These are phyloP conservation scores for Sporothrix euskadiensis DNA, from an alignment of 2,329 filamentous ascomycete species.

Conservation along the genomic window DNA sequence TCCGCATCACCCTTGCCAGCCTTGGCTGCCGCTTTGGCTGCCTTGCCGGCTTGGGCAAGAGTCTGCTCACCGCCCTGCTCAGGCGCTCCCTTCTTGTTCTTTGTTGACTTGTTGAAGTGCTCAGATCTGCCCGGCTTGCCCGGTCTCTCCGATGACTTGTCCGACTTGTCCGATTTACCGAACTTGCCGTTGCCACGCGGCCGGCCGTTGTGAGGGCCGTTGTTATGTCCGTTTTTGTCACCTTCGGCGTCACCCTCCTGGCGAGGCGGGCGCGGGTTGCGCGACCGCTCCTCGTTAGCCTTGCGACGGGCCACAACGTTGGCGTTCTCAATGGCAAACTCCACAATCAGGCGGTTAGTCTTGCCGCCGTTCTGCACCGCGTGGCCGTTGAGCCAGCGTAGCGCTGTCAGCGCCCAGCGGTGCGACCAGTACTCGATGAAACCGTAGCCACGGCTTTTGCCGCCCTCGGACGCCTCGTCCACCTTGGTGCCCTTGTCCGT, in stretches of 20 bases:
- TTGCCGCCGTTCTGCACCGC: conserved; percentile 64
- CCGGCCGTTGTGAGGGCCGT: background rate
- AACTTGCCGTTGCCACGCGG: conserved; percentile 23
- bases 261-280: conserved; percentile 30
- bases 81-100: conserved; percentile 13
- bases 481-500: conserved; percentile 82
- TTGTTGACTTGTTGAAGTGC: conserved; percentile 22
- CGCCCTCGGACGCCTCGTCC: conserved; percentile 61
- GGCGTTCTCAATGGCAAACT: conserved; percentile 97
- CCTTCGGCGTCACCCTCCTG: conserved; percentile 42
- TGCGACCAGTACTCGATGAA: conserved; percentile 97
- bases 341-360: conserved; percentile 87
- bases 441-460: conserved; percentile 87
- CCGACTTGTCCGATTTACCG: background rate
- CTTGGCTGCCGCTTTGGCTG: background rate
- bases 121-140: conserved; percentile 5
- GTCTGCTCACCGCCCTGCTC: conserved; percentile 14
- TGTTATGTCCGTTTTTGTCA: conserved; percentile 22
- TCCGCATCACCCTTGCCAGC: conserved; percentile 31
- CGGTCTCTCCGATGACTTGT: background rate
- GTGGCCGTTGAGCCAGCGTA: conserved; percentile 88
- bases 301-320: conserved; percentile 84
- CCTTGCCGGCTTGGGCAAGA: conserved; percentile 21
- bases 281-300: conserved; percentile 56
- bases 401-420: conserved; percentile 89